These are phyloP conservation scores for Boechera stricta DNA, from an alignment of 345 rosid genomes.

Conservation along the genomic window DNA sequence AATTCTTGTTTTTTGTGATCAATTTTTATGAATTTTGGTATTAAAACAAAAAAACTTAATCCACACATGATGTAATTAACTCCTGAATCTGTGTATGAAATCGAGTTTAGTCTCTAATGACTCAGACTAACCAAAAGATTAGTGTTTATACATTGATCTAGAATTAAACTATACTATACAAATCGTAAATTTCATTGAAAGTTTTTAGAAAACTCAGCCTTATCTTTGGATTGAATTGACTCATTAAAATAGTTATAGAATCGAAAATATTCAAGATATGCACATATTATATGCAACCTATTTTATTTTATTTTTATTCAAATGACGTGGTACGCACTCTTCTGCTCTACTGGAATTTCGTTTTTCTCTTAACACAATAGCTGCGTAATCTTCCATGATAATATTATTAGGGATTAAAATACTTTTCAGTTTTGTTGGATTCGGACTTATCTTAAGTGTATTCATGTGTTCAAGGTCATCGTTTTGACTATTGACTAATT, in stretches of 20 bases:
- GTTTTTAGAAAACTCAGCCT: background rate
- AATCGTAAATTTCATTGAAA: background rate
- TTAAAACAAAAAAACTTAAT: too few relatives aligned
- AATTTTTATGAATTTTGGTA: background rate
- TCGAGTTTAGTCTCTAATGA: background rate
- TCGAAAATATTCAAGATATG: background rate
- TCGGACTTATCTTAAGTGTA: slow-evolving; percentile 2
- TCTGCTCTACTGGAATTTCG: background rate
- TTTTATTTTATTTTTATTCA: background rate
- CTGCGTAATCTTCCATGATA: slow-evolving; percentile 10
- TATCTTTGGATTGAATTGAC: background rate
- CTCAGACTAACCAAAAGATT: background rate
- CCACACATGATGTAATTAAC: background rate
- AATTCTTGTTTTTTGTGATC: background rate
- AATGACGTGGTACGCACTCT: slow-evolving; percentile 31
- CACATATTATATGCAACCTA: slow-evolving; percentile 10
- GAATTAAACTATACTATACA: background rate
- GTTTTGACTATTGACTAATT: slow-evolving; percentile 11
- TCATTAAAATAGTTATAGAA: background rate
- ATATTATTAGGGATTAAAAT: background rate
- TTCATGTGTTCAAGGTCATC: background rate
- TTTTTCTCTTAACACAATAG: background rate
- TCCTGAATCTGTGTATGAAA: background rate
- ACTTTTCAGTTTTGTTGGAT: background rate
- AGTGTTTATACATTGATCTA: background rate